These are phyloP conservation scores for Tremellales sp. DNA, from an alignment of 1,284 basidiomycete species.

Conservation along the genomic window DNA sequence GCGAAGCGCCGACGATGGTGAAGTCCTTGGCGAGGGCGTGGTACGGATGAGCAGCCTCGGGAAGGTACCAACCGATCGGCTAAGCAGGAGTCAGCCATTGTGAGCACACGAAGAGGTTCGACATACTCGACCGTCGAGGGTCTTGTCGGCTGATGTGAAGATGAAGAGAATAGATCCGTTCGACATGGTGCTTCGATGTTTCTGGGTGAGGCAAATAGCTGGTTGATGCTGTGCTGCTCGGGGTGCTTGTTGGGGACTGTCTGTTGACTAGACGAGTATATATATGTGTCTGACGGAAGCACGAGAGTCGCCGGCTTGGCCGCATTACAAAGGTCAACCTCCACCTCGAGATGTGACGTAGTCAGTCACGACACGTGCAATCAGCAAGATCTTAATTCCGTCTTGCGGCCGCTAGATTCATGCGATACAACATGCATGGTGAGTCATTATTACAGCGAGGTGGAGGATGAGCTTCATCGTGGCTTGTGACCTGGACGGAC, in stretches of 20 bases:
- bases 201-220: background rate
- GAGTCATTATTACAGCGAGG: no score
- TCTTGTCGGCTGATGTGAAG: slow-evolving; percentile 65
- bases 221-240: no score
- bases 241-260: background rate
- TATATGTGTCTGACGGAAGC: no score
- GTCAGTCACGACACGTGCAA: no score
- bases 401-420: no score
- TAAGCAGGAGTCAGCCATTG: slow-evolving; percentile 6
- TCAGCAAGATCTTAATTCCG: no score
- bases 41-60: slow-evolving; percentile 77
- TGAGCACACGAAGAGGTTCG: background rate
- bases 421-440: no score
- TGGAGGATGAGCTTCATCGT: background rate
- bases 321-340: no score
- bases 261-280: background rate
- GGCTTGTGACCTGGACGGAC: background rate
- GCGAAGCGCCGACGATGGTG: slow-evolving; percentile 66
- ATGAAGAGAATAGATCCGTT: slow-evolving; percentile 61
- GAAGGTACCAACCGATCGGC: slow-evolving; percentile 61
- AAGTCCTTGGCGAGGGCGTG: slow-evolving; percentile 60
- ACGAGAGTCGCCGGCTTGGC: no score
- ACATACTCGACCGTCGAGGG: slow-evolving; percentile 48
- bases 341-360: no score
- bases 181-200: slow-evolving; percentile 8